Conservation (phyloP, 2,329 filamentous ascomycete genomes). For the Microascus cirrosus region DNA sequence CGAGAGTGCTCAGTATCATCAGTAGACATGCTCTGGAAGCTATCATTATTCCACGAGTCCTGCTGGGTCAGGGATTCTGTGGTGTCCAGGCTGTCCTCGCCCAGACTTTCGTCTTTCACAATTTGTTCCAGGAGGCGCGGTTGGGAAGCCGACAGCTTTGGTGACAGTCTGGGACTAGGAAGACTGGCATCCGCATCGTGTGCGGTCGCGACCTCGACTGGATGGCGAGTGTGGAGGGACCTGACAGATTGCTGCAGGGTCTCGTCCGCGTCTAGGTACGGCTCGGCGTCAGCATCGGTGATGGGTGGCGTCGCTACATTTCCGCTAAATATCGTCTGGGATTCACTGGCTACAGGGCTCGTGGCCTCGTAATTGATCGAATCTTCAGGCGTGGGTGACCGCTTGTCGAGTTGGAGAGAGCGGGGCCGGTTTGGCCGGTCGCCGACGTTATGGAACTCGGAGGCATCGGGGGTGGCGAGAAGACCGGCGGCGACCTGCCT, state of each 20-base stretch:
- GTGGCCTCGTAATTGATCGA: not conserved
- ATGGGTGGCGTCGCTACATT: conserved; percentile 66
- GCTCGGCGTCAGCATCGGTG: conserved; percentile 59
- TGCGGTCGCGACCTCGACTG: conserved; percentile 9
- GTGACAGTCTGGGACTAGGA: conserved; percentile 88
- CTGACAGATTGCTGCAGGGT: conserved; percentile 33
- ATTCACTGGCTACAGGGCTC: conserved; percentile 29
- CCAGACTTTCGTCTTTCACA: not conserved
- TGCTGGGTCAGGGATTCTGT: conserved; percentile 13
- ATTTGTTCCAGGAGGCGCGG: conserved; percentile 31
- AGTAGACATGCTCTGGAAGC: conserved; percentile 26
- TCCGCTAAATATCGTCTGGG: conserved; percentile 49
- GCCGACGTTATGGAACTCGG: conserved; percentile 24
- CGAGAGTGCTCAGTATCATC: conserved; percentile 9
- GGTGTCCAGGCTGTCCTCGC: not conserved
- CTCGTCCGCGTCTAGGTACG: conserved; percentile 40
- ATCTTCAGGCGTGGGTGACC: conserved; percentile 3
- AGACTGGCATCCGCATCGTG: conserved; percentile 73
- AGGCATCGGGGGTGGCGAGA: conserved; percentile 48
- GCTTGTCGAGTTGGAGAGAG: not conserved
- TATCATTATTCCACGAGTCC: conserved; percentile 22
- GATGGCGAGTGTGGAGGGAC: conserved; percentile 22
- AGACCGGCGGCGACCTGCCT: conserved; percentile 17
- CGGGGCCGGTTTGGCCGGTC: conserved; percentile 1
- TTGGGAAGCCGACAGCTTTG: conserved; percentile 67